Percentiles rank a stretch among this genome's conserved stretches.
phyloP scores from a whole-genome alignment of 2,329 filamentous ascomycete species.

The Hypoxylon sp. region DNA sequence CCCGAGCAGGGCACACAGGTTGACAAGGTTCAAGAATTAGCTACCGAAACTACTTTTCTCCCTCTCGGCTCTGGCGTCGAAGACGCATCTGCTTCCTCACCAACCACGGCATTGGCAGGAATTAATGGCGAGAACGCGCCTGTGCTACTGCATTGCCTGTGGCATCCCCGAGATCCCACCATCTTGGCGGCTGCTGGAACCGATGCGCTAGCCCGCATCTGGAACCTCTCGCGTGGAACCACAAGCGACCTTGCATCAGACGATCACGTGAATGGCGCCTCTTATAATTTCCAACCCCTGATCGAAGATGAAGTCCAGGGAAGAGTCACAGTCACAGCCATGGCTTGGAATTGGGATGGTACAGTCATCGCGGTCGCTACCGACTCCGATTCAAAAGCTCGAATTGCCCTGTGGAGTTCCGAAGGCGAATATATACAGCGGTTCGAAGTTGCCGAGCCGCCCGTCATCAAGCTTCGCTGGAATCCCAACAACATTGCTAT shows the following conservation, averaged over 20 bases:
- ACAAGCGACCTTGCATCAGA: slow-evolving; percentile 60
- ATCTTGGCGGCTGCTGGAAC: slow-evolving; percentile 76
- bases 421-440: slow-evolving; percentile 66
- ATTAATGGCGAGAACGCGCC: slow-evolving; percentile 65
- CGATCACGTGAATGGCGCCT: slow-evolving; percentile 60
- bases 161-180: slow-evolving; percentile 74
- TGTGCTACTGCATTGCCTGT: slow-evolving; percentile 76
- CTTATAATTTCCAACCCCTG: slow-evolving; percentile 59
- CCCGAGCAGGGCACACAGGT: slow-evolving; percentile 74
- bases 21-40: slow-evolving; percentile 73
- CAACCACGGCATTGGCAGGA: slow-evolving; percentile 53
- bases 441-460: slow-evolving; percentile 70
- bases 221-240: slow-evolving; percentile 71
- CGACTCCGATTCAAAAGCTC: slow-evolving; percentile 66
- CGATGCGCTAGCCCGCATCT: slow-evolving; percentile 77
- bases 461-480: slow-evolving; percentile 73
- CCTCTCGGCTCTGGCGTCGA: slow-evolving; percentile 61
- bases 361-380: slow-evolving; percentile 69
- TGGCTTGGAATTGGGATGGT: slow-evolving; percentile 72
- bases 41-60: slow-evolving; percentile 71
- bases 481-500: slow-evolving; percentile 68
- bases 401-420: slow-evolving; percentile 68
- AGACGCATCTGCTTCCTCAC: slow-evolving; percentile 53
- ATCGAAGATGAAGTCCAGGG: slow-evolving; percentile 67
- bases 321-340: slow-evolving; percentile 67